Base-by-base conservation (phyloP, 2,329 filamentous ascomycete species). In the Coniosporium tulheliwenetii region DNA sequence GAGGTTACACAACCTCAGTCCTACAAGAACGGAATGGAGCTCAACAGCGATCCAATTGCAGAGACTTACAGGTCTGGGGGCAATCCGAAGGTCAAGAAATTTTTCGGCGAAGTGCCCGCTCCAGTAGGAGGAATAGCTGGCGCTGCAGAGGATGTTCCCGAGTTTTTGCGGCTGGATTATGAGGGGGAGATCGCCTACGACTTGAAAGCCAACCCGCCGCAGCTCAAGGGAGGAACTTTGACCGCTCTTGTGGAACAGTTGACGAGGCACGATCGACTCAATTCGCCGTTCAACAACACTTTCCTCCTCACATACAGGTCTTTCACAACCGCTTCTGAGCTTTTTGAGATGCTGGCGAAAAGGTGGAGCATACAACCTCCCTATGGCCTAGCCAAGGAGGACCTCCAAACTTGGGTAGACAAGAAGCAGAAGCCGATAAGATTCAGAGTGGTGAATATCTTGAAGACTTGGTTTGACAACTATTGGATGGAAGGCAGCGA, bases 401-500 rank as follows among this genome's bases (percentile, higher is more conserved):
- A 96, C 48, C 85, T 83, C 51, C 84, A 94, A 41, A 69, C 75
- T 29, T 98, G 91, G 91, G 77, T 83, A 31, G 85, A 94, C 56
- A 79, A 80, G 56, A 98, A 98, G 64, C 91, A 96, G 59, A 95
- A 93, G 56, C 82, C 85, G 5, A 95, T 96, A 45, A 77, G 91
- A 31, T 93, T 98, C 65, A 79, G 91, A 35, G 87, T 98, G 2
- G 86, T 98, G 48, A 98, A 96, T 54, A 96, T 95, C 47, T 66
- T 98, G 38, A 96, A 96, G 70, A 93, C 78, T 61, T 98, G 91
- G 91, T 91, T 98, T 50, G 91, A 96, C 56, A 87, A 82, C 51
- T 96, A 91, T 60, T 98, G 91, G 91, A 95, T 96, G 86, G 91
- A 98, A 57, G 83, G 86, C 38, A 79, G 81, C 46, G 87, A 79